Evolutionary conservation across 768 basidiomycete species (phyloP), one percentile per base, ranked within the genome.

Genomic region (Botryobasidium botryosum): DNA sequence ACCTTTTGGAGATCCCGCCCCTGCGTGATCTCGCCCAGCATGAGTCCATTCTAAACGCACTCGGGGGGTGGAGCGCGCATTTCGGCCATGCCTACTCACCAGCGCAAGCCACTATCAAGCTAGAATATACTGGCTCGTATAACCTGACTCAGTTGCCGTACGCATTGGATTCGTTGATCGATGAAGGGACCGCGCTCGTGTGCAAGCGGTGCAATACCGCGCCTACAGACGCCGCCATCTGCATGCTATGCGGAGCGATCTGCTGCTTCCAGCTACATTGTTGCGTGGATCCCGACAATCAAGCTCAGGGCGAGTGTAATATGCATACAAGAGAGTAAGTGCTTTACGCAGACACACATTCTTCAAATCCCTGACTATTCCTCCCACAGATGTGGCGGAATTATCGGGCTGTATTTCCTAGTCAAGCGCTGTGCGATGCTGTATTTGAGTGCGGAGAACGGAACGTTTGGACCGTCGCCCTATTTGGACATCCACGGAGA

Each of bases 401-500:
- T 77, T 2, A 69, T 87, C 37, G 94, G 90, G 2, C 61, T 94
- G 39, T 99, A 79, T 60, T 91, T 91, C 61, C 71, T 88, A 35
- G 77, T 96, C 52, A 91, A 91, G 58, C 77, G 87, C 17, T 94
- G 88, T 61, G 74, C 79, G n/a, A 56, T 96, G 46, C 58, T 97
- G 12, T 96, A 84, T 59, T 68, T 96, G 15, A 90, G 87, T 55
- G 79, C 79, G 25, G 77, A 75, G 50, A 86, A 79, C 40, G 94
- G 92, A n/a, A 75, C 84, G 3, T 96, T 91, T 61, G 69, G 72
- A 1, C 72, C 75, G 12, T 82, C 91, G 25, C 90, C 92, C 0
- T 97, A 94, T 55, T 70, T 97, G 32, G 94, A 99, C 54, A 73
- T 74, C 1, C 94, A 97, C 49, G 94, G 92, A 1, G 94, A 97